Evolutionary conservation across 257 asterid species (phyloP).

Genomic region (Osmanthus fragrans): DNA sequence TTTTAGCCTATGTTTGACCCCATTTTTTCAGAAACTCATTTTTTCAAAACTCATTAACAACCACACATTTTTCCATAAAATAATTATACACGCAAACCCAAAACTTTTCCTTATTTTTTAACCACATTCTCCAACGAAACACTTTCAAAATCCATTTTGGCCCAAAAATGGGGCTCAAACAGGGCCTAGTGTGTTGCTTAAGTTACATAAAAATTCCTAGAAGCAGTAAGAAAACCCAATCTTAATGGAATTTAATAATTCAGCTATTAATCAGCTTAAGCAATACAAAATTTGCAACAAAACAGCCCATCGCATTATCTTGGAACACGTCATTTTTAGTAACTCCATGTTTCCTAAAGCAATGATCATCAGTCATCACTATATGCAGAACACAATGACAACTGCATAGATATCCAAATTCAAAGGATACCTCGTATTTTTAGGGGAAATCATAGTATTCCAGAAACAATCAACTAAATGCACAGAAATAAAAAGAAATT

Average conservation of each 20-base stretch:
- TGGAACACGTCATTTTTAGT: not conserved
- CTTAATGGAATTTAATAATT: not conserved
- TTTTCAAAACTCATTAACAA: no score
- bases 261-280: not conserved
- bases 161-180: no score
- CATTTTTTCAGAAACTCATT: no score
- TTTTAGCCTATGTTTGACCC: no score
- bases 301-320: not conserved
- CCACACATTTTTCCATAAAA: no score
- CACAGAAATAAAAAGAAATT: not conserved
- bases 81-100: no score
- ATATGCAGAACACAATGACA: not conserved
- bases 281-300: not conserved
- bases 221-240: not conserved
- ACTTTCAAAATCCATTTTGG: no score
- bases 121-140: no score
- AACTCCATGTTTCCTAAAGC: not conserved
- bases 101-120: no score
- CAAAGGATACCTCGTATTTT: not conserved
- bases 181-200: not conserved
- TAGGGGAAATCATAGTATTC: not conserved
- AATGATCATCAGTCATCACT: not conserved
- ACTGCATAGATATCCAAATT: not conserved
- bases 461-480: not conserved
- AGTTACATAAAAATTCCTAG: not conserved